Evolutionary conservation across 257 asterid genomes (phyloP).

Genomic region (Oldenlandia corymbosa): DNA sequence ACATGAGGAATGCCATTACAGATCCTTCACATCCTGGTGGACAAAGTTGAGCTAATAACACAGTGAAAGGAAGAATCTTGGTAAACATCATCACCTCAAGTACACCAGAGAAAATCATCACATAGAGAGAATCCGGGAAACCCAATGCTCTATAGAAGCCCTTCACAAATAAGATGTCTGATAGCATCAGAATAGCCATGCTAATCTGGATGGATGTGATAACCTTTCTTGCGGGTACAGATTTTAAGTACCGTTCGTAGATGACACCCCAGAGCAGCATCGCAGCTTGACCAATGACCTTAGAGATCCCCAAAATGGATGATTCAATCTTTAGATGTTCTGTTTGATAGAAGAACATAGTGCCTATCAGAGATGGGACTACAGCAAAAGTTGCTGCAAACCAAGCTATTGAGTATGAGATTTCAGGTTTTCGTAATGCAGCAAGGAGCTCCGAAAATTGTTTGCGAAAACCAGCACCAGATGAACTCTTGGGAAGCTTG

Average conservation of each 20-base stretch:
- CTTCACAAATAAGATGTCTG: slow-evolving; percentile 68
- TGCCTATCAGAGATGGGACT: slow-evolving; percentile 78
- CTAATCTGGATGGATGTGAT: slow-evolving; percentile 58
- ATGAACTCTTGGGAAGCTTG: slow-evolving; percentile 55
- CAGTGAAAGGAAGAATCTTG: slow-evolving; percentile 77
- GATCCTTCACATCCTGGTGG: slow-evolving; percentile 97
- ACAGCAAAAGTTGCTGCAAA: slow-evolving; percentile 70
- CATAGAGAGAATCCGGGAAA: slow-evolving; percentile 62
- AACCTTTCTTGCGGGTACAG: slow-evolving; percentile 61
- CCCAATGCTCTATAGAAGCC: slow-evolving; percentile 69
- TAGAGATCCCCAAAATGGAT: slow-evolving; percentile 74
- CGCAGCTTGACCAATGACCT: slow-evolving; percentile 85
- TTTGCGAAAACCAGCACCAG: slow-evolving; percentile 36
- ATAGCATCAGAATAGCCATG: slow-evolving; percentile 62
- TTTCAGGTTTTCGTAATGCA: slow-evolving; percentile 62
- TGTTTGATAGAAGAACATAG: slow-evolving; percentile 95
- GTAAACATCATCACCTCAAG: slow-evolving; percentile 71
- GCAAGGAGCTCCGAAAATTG: slow-evolving; percentile 56
- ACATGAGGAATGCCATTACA: slow-evolving; percentile 86
- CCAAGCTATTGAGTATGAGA: slow-evolving; percentile 63
- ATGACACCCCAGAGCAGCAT: slow-evolving; percentile 86
- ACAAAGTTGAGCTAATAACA: slow-evolving; percentile 78
- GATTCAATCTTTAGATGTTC: slow-evolving; percentile 74
- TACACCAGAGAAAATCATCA: slow-evolving; percentile 65
- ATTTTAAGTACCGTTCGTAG: slow-evolving; percentile 57